phyloP scores from a whole-genome alignment of 495 filamentous ascomycete species.

The Penicillium desertorum region DNA sequence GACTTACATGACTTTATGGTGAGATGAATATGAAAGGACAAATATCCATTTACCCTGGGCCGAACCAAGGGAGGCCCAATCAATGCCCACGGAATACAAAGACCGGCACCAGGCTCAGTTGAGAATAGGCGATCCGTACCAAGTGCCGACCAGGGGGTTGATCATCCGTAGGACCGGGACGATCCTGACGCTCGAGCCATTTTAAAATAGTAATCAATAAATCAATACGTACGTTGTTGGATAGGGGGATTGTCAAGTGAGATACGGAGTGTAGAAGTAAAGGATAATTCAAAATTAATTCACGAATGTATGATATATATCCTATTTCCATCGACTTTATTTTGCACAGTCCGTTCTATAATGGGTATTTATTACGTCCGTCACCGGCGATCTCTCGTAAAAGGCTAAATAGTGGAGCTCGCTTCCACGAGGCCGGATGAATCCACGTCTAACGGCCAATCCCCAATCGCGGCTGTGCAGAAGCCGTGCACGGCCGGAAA shows the following conservation, averaged over 20 bases:
- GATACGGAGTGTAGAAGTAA: not conserved
- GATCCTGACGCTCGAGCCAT: conserved; percentile 27
- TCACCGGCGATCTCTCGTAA: conserved; percentile 25
- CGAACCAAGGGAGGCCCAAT: conserved; percentile 29
- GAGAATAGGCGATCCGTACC: conserved; percentile 24
- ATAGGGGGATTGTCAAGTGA: not conserved
- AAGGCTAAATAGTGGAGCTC: conserved; percentile 28
- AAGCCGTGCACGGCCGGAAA: conserved; percentile 27
- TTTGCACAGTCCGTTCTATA: not conserved
- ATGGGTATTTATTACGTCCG: not conserved
- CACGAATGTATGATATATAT: not conserved
- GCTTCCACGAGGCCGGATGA: conserved; percentile 33
- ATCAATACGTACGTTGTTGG: not conserved
- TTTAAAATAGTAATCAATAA: not conserved
- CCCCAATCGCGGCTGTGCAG: conserved; percentile 20
- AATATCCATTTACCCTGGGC: conserved; percentile 13
- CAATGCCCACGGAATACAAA: conserved; percentile 20
- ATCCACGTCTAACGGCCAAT: conserved; percentile 28
- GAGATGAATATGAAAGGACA: not conserved
- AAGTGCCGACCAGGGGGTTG: conserved; percentile 26
- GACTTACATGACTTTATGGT: not conserved
- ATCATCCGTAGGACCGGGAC: conserved; percentile 19
- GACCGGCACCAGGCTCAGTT: conserved; percentile 11
- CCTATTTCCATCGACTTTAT: not conserved
- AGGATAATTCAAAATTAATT: not conserved